Conservation (phyloP, 2,329 filamentous ascomycete genomes). For the Botrytis paeoniae region DNA sequence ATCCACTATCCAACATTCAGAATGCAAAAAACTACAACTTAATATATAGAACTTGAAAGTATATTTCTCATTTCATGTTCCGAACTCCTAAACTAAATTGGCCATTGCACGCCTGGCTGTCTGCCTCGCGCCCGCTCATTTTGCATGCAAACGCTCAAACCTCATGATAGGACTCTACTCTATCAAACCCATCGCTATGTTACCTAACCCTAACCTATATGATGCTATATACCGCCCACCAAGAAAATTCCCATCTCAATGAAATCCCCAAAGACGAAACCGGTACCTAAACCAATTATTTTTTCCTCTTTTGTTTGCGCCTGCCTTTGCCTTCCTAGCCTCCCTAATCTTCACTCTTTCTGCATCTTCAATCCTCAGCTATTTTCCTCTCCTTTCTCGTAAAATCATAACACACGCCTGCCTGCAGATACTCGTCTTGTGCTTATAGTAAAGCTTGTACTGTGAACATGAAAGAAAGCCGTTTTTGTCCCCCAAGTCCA, state of each 20-base stretch:
- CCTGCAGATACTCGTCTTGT: background rate
- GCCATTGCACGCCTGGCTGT: background rate
- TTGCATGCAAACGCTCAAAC: background rate
- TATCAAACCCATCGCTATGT: background rate
- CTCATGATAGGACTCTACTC: background rate
- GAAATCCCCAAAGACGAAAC: background rate
- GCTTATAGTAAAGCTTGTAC: background rate
- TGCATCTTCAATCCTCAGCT: background rate
- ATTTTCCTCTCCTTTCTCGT: background rate
- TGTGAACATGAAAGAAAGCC: background rate
- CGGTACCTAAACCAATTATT: background rate
- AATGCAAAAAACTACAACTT: background rate
- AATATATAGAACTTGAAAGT: background rate
- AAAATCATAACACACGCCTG: conserved; percentile 6
- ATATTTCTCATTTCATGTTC: background rate
- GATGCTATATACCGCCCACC: background rate
- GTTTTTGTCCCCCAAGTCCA: background rate
- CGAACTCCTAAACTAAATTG: background rate
- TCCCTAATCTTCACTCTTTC: background rate
- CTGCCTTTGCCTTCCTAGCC: background rate
- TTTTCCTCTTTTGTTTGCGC: background rate
- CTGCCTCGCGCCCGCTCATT: background rate
- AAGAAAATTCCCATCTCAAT: background rate
- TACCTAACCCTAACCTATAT: background rate
- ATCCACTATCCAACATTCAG: background rate